Evolutionary conservation across 768 basidiomycete species (phyloP), one percentile per base, ranked within the genome.

Genomic region (Tylopilus felleus): DNA sequence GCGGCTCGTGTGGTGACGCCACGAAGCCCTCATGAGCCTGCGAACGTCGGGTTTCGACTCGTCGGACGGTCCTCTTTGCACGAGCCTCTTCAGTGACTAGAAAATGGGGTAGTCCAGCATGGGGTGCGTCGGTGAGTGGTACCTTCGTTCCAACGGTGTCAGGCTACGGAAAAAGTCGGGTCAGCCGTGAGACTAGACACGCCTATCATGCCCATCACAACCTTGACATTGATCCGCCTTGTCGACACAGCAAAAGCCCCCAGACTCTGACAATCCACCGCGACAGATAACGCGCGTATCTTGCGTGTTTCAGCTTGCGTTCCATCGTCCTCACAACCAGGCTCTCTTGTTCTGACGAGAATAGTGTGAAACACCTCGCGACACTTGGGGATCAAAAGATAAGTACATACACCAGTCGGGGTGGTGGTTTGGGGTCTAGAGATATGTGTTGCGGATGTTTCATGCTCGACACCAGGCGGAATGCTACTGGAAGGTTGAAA

Each of bases 251-350:
- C 52, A 39, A 28, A 71, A 28, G 23, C 78, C 52, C 9, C 10
- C 9, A 52, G 31, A 19, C 53, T 60, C 63, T 19, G 61, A 19
- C 63, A 61, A 38, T 79, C 74, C 17, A 82, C 69, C 1, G 81
- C 75, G 25, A 69, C 70, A 5, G 69, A 68, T 51, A 69, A 44
- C 2, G 82, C 74, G 21, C 66, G 74, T 49, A 62, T 61, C 56
- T 62, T 65, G 45, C 83, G 77, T 47, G 71, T 61, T 41, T 70
- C 57, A n/a, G 81, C 81, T 58, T 75, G 71, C 14, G 33, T 58
- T 45, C 71, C 65, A 45, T 63, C 73, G 57, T 84, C 83, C 60
- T 84, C 83, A 5, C 60, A 71, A 28, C 77, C 77, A 1, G 81
- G 82, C 51, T 75, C 78, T 39, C 70, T 73, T 22, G 73, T 75